These are phyloP conservation scores for Lagenaria siceraria DNA, from an alignment of 306 rosid species.

Conservation along the genomic window DNA sequence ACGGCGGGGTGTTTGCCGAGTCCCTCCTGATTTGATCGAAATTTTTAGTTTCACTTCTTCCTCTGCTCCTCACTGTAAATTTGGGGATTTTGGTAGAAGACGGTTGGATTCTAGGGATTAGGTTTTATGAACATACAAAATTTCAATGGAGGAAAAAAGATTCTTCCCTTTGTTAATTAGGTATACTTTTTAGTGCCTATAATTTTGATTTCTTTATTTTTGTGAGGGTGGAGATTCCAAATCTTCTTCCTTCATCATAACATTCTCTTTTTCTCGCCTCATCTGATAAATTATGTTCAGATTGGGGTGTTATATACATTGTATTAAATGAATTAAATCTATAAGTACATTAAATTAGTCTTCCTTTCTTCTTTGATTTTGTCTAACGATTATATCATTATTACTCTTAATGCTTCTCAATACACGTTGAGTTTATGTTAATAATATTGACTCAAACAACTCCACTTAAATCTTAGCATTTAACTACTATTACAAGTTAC, in stretches of 20 bases:
- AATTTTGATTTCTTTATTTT: background rate
- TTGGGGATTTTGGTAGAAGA: background rate
- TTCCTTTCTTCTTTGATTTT: too few species aligned
- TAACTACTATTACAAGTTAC: too few species aligned
- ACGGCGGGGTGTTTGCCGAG: slow-evolving; percentile 54
- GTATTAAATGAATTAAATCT: too few species aligned
- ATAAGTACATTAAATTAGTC: too few species aligned
- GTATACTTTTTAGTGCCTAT: background rate
- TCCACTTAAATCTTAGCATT: too few species aligned
- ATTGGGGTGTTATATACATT: background rate
- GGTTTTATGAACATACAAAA: background rate
- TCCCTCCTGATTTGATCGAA: slow-evolving; percentile 30
- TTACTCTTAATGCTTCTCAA: too few species aligned
- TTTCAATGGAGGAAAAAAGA: background rate
- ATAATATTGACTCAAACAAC: too few species aligned
- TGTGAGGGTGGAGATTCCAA: background rate
- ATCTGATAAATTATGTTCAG: background rate
- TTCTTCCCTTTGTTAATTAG: background rate
- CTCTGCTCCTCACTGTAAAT: background rate
- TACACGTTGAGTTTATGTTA: too few species aligned
- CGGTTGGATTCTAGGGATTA: background rate
- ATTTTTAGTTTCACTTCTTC: background rate
- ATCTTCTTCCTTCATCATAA: background rate
- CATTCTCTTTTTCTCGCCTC: background rate
- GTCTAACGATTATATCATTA: too few species aligned